Percentiles rank a stretch among this genome's conserved stretches.
Evolutionary conservation across 208 protist species (phyloP).

Genomic region (Leishmania major): DNA sequence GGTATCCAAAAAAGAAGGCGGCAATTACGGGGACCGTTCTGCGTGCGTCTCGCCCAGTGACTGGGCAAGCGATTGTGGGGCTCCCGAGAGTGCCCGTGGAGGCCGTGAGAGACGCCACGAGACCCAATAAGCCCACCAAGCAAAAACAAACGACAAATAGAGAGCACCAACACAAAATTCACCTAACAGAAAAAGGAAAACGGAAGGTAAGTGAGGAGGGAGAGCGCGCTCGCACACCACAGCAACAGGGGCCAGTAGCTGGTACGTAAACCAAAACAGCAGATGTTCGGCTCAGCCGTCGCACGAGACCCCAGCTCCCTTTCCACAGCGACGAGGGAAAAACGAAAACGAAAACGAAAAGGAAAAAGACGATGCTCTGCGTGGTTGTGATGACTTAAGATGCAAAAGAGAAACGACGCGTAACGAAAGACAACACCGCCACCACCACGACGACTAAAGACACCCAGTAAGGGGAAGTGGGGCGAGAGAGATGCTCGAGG

Average conservation of each 20-base stretch:
- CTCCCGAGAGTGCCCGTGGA: background rate
- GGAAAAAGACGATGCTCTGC: background rate
- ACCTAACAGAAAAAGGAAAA: slow-evolving; percentile 13
- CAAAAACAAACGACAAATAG: background rate
- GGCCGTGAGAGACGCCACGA: background rate
- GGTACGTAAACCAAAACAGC: background rate
- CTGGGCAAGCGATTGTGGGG: background rate
- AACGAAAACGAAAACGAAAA: background rate
- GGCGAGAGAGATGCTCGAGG: background rate
- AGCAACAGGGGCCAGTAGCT: background rate
- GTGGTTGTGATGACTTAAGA: too few species aligned
- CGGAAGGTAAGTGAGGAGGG: background rate
- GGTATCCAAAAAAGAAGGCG: background rate
- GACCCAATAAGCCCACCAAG: background rate
- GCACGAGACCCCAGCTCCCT: background rate
- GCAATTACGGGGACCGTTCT: background rate
- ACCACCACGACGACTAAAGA: background rate
- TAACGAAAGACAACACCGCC: too few species aligned
- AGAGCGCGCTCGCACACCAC: background rate
- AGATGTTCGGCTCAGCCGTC: background rate
- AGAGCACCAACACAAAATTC: background rate
- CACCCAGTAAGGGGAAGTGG: background rate
- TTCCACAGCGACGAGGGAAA: background rate
- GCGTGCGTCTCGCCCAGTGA: background rate
- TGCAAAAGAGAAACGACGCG: too few species aligned